phyloP scores from a whole-genome alignment of 1,139 yeast species.

The Yamadazyma membranifaciens region DNA sequence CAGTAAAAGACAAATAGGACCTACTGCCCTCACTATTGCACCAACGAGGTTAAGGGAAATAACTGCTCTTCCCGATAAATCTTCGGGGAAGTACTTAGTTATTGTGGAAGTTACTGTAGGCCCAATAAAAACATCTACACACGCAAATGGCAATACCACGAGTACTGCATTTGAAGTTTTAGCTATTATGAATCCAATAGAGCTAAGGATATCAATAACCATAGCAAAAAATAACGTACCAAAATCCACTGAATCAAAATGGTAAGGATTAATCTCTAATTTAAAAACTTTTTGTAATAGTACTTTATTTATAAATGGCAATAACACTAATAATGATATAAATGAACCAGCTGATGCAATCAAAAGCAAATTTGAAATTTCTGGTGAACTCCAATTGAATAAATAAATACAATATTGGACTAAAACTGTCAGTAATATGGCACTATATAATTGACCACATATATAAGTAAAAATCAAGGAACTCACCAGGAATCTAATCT shows the following conservation, averaged over 20 bases:
- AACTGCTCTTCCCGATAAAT: slow-evolving; percentile 10
- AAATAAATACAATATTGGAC: slow-evolving; percentile 3
- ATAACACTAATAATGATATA: neutral
- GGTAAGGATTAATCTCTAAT: neutral
- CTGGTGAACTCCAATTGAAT: slow-evolving; percentile 1
- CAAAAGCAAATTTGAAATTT: slow-evolving; percentile 1
- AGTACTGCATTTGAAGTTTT: neutral
- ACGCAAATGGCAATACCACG: neutral
- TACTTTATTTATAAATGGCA: slow-evolving; percentile 2
- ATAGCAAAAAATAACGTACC: slow-evolving; percentile 1
- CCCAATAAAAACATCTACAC: slow-evolving; percentile 1
- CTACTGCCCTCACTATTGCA: slow-evolving; percentile 18
- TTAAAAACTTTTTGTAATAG: slow-evolving; percentile 1
- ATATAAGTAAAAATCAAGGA: neutral
- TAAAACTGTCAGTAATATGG: neutral
- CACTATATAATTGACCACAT: neutral
- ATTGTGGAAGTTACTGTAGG: slow-evolving; percentile 5
- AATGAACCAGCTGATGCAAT: neutral
- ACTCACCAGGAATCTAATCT: slow-evolving; percentile 3
- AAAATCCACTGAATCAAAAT: slow-evolving; percentile 4
- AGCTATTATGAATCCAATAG: neutral
- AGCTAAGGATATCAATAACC: neutral
- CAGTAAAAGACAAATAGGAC: slow-evolving; percentile 22
- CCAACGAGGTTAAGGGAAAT: slow-evolving; percentile 8
- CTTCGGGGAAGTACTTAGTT: slow-evolving; percentile 11